phyloP scores from a whole-genome alignment of 2,329 filamentous ascomycete genomes.

The Xylaria sp. region DNA sequence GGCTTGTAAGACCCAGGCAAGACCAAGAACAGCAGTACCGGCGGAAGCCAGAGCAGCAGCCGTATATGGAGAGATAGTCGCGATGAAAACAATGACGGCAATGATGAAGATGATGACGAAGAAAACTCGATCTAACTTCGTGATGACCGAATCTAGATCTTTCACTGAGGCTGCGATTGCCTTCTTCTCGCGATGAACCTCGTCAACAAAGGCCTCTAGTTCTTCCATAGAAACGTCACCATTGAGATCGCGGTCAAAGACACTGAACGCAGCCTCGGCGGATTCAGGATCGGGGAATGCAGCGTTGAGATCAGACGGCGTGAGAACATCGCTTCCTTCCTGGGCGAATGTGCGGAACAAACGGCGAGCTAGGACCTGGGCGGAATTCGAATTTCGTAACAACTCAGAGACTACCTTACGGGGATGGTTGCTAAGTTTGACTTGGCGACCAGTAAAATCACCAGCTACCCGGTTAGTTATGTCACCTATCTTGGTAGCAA shows the following conservation, averaged over 20 bases:
- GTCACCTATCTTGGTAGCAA: slow-evolving; percentile 83
- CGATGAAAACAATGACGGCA: slow-evolving; percentile 85
- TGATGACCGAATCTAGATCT: slow-evolving; percentile 92
- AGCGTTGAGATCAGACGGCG: slow-evolving; percentile 78
- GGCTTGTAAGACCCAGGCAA: slow-evolving; percentile 92
- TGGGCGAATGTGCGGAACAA: slow-evolving; percentile 87
- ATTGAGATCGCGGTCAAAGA: slow-evolving; percentile 97
- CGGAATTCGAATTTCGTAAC: slow-evolving; percentile 75
- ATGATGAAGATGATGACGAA: slow-evolving; percentile 87
- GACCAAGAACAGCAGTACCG: slow-evolving; percentile 85
- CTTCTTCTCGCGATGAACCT: slow-evolving; percentile 94
- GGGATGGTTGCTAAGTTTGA: slow-evolving; percentile 76
- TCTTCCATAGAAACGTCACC: slow-evolving; percentile 97
- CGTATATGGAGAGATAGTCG: slow-evolving; percentile 89
- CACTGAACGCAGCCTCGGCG: slow-evolving; percentile 85
- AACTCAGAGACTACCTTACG: slow-evolving; percentile 86
- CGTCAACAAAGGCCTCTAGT: slow-evolving; percentile 90
- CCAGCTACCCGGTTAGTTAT: slow-evolving; percentile 82
- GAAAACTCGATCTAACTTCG: slow-evolving; percentile 89
- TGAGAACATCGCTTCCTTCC: slow-evolving; percentile 80
- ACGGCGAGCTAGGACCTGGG: slow-evolving; percentile 86
- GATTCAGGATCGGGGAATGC: slow-evolving; percentile 88
- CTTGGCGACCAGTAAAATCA: slow-evolving; percentile 85
- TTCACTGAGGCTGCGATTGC: slow-evolving; percentile 94
- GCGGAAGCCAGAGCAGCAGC: slow-evolving; percentile 90